Percentiles rank a stretch among this genome's conserved stretches.
Conservation (phyloP, 1,139 yeast genomes). For the Pichia sp. region DNA sequence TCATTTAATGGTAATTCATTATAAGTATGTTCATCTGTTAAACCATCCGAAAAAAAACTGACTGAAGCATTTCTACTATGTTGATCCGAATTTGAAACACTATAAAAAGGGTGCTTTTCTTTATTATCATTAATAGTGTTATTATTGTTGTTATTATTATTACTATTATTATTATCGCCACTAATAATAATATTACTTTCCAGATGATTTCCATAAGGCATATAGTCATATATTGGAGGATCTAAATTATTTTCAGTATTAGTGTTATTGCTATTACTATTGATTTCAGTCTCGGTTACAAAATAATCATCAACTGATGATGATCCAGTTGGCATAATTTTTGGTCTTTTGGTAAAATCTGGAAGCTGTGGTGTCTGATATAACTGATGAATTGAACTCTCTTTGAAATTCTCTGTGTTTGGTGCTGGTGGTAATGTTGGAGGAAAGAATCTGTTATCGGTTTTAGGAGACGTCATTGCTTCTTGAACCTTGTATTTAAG, state of each 20-base stretch:
- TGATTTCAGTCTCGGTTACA: not conserved
- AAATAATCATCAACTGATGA: not conserved
- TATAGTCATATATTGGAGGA: too few species aligned
- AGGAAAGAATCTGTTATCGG: not conserved
- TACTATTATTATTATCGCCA: not conserved
- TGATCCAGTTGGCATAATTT: conserved; percentile 1
- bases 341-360: conserved; percentile 12
- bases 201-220: too few species aligned
- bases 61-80: conserved; percentile 20
- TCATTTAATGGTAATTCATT: conserved; percentile 21
- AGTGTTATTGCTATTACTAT: not conserved
- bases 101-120: not conserved
- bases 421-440: not conserved
- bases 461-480: not conserved
- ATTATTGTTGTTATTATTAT: not conserved
- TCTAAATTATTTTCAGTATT: not conserved
- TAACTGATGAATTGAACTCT: not conserved
- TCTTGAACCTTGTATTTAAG: not conserved
- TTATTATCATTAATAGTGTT: not conserved
- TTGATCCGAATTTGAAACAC: not conserved
- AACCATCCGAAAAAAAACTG: conserved; percentile 25
- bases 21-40: conserved; percentile 20
- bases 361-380: conserved; percentile 8
- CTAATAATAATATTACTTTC: too few species aligned
- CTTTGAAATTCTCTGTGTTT: not conserved